These are phyloP conservation scores for Aristolochia californica DNA, from an alignment of 164 flowering plant genomes.

Conservation along the genomic window DNA sequence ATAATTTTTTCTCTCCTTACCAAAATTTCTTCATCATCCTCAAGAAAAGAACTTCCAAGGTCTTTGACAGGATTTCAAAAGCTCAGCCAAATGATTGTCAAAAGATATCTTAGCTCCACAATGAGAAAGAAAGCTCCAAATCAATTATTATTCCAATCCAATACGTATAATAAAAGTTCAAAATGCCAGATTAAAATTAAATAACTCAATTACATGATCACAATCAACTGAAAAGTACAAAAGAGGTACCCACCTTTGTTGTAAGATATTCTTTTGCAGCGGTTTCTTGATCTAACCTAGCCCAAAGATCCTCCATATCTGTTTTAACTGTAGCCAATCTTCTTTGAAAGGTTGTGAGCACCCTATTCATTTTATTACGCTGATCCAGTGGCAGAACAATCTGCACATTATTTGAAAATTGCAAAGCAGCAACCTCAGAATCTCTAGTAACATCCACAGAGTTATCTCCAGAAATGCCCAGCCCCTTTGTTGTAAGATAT, in stretches of 20 bases:
- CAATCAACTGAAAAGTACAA: no score
- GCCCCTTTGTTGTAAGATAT: conserved; percentile 78
- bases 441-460: conserved; percentile 36
- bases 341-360: conserved; percentile 60
- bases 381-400: conserved; percentile 78
- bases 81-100: no score
- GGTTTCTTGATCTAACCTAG: conserved; percentile 85
- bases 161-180: no score
- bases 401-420: conserved; percentile 35
- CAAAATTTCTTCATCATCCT: no score
- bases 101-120: no score
- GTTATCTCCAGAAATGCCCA: conserved; percentile 41
- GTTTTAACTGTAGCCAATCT: conserved; percentile 81
- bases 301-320: conserved; percentile 93
- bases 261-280: conserved; percentile 89
- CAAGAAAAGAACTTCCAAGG: no score
- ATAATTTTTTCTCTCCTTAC: no score
- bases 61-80: no score
- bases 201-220: no score
- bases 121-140: no score
- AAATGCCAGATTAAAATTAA: no score
- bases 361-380: conserved; percentile 68
- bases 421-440: conserved; percentile 35
- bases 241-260: conserved; percentile 53
- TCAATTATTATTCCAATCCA: no score